Evolutionary conservation across 2,329 filamentous ascomycete genomes (phyloP), one percentile per base, ranked within the genome.

Genomic region (Tolypocladium cylindrosporum): DNA sequence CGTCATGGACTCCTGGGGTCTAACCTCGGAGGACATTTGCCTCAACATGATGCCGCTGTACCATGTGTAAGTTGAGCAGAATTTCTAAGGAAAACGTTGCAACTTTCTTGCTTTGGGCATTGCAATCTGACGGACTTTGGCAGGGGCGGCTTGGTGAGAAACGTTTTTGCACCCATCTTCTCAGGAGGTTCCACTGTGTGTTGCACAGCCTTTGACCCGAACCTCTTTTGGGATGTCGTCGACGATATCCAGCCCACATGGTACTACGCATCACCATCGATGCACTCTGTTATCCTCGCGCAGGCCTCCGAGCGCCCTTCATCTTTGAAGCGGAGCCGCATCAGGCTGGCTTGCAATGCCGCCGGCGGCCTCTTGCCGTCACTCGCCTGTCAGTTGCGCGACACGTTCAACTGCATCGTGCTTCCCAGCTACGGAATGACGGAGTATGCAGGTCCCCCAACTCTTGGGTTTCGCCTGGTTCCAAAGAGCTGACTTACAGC

Each of bases 21-120:
- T 84, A 21, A 74, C 68, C 1, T 63, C 71, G 2, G 64, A 67
- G 1, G 80, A 83, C 62, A 72, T 76, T 0, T 84, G 80, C 64
- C 65, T 83, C 31, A 83, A 84, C 63, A 82, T 83, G 77, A 84
- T 84, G 80, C 80, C 81, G 0, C 68, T 84, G 7, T 80, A 82
- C 65, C 80, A 83, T 66, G 71, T 81, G 75, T 79, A 71, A 71
- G 77, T 73, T 55, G 6, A 6, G 36, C 57, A 19, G 5, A 3
- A 34, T 14, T 31, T 11, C 27, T 24, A n/a, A 55, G 34, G 27
- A 24, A 4, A 16, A 48, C 11, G 16, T 16, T 9, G 14, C 43
- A 48, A 16, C 14, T 48, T 48, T 2, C 14, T 11, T 9, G 4
- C 45, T 50, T 34, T 50, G 7, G 45, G 9, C 14, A 50, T 10